Evolutionary conservation across 495 filamentous ascomycete species (phyloP), one percentile per base, ranked within the genome.

Genomic region (Staphylotrichum tortipilum): DNA sequence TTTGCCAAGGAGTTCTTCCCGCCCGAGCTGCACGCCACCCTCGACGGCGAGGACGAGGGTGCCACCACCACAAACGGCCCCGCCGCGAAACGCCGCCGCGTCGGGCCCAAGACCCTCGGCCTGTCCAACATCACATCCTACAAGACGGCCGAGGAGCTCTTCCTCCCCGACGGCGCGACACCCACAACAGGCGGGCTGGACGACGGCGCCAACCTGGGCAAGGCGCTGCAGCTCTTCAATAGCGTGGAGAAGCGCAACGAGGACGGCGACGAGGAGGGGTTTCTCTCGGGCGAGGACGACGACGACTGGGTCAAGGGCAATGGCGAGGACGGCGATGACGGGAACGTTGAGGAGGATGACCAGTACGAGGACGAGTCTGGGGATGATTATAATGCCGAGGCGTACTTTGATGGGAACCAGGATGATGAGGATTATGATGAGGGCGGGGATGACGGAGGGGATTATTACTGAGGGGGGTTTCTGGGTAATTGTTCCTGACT

Each of bases 351-450:
- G 0, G 73, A 73, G 34, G 68, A 73, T 10, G 68, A 69, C 14
- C 60, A 67, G 36, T 74, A 72, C 35, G 72, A 76, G 24, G 68
- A 71, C 47, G 68, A 72, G 23, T 64, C 67, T 11, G 75, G 67
- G 1, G 75, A 75, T 19, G 77, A 79, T 47, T 79, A 79, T 57
- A 70, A 78, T 45, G 77, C 70, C 7, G 77, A 79, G 57, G 57
- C 62, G 15, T 78, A 78, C 59, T 79, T 79, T 52, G 73, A 76
- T 22, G 68, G 62, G 31, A 71, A 74, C 21, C 69, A 72, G 23
- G 70, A 68, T 14, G 72, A 76, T 11, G 74, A 72, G 10, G 71
- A 76, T 6, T 72, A 70, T 12, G 74, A 68, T 42, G 74, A 67
- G 1, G 73, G 68, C 17, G 74, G 64, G 23, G 76, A 70, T 23